Base-by-base conservation (phyloP, 1,284 basidiomycete species). In the Heterobasidion occidentale region DNA sequence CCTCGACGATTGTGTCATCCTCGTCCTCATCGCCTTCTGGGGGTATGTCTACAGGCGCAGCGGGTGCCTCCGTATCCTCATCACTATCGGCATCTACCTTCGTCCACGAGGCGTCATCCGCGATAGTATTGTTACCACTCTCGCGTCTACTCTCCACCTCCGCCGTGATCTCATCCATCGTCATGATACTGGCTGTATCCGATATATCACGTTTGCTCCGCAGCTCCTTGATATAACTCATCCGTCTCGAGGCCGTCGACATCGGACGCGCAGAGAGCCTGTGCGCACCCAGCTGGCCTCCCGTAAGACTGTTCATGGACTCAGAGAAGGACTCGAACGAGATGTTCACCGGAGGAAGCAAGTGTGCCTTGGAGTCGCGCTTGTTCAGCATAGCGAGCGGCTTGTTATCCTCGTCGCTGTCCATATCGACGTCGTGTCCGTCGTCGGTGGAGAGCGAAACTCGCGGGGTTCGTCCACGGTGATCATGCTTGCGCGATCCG, bases 161-260 rank as follows among this genome's bases (percentile, higher is more conserved):
- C 6, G 93, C 94, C 0, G 96, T 98, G 64, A 99, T 97, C 71
- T 99, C 94, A 66, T 99, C 96, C 14, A 99, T 91, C 0, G 96
- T 99, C 67, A 99, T 79, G 63, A 99, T 72, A 66, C 92, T 95
- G 5, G 92, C 92, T 1, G 90, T 90, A 65, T 98, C 95, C 2
- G 90, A 90, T 50, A 81, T 77, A 66, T 96, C 93, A 14, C 87
- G 83, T 68, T 85, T 89, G 66, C 83, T 88, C 55, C 89, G 77
- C 51, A 93, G 68, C 66, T 91, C 88, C 0, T 79, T 89, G 76
- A 83, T 88, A 71, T 79, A 90, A 65, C 89, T 92, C 74, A 86
- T 80, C 1, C 90, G 82, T 60, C 77, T 80, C 2, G 87, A 90
- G 1, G 84, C 80, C 12, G 71, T 71, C 62, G 73, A 74, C 55